A percentile compares a stretch with the other conserved stretches of the same genome.
These are phyloP conservation scores for Globisporangium radiosum DNA, from an alignment of 352 stramenopile species.

Conservation along the genomic window DNA sequence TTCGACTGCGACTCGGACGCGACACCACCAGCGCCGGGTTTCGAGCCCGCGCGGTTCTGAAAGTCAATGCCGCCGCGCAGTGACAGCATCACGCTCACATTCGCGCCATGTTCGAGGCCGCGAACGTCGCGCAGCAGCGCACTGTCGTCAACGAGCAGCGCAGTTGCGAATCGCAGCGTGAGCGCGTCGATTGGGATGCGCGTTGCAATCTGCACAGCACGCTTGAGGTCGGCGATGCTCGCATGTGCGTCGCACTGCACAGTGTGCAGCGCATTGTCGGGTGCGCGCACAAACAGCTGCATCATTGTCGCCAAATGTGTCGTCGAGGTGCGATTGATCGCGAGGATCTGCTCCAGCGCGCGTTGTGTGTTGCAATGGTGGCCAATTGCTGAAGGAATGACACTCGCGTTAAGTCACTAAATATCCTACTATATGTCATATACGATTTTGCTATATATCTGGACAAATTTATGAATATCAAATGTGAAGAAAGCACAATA, in stretches of 20 bases:
- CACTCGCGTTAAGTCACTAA: too few species aligned
- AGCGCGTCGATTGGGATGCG: conserved; percentile 13
- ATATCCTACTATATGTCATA: too few species aligned
- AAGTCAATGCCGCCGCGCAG: conserved; percentile 62
- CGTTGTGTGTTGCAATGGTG: too few species aligned
- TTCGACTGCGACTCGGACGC: conserved; percentile 73
- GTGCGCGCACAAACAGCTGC: conserved; percentile 24
- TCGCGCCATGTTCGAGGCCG: conserved; percentile 13
- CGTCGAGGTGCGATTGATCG: background rate
- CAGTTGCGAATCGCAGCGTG: conserved; percentile 18
- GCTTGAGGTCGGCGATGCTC: conserved; percentile 16
- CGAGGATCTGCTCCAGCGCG: too few species aligned
- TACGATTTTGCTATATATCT: too few species aligned
- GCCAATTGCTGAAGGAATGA: too few species aligned
- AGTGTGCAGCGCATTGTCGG: conserved; percentile 13
- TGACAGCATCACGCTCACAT: conserved; percentile 11
- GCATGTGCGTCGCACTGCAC: conserved; percentile 5
- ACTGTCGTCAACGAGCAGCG: conserved; percentile 14
- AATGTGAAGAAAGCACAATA: too few species aligned
- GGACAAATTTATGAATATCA: too few species aligned
- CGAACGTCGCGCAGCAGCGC: conserved; percentile 15
- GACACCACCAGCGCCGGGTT: conserved; percentile 71
- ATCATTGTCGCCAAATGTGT: conserved; percentile 5
- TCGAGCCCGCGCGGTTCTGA: conserved; percentile 81
- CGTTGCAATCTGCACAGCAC: conserved; percentile 13